Conservation (phyloP, 2,329 filamentous ascomycete genomes). For the Arthrobotrys entomopaga region DNA sequence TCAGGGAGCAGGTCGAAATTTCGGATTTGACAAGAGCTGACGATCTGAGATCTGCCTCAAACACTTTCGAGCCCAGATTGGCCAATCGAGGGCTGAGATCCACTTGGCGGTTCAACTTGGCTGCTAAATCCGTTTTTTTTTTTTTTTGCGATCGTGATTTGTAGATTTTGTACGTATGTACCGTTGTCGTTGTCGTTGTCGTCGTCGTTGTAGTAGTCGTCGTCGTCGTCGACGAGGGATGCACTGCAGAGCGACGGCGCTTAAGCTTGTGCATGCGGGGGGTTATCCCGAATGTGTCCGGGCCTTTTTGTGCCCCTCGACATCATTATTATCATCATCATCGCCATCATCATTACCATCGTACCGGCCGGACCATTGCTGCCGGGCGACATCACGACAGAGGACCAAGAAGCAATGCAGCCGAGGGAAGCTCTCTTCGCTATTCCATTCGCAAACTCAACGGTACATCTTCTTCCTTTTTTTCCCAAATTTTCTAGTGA, state of each 20-base stretch:
- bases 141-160: slow-evolving; percentile 20
- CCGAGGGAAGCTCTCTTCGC: slow-evolving; percentile 33
- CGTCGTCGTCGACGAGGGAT: neutral
- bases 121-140: slow-evolving; percentile 10
- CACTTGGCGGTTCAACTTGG: slow-evolving; percentile 18
- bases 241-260: slow-evolving; percentile 36
- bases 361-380: slow-evolving; percentile 17
- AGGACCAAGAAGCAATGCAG: slow-evolving; percentile 31
- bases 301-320: slow-evolving; percentile 6
- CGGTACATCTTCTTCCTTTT: slow-evolving; percentile 25
- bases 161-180: slow-evolving; percentile 28
- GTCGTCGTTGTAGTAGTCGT: slow-evolving; percentile 16
- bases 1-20: slow-evolving; percentile 42
- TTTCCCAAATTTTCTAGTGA: slow-evolving; percentile 17
- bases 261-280: slow-evolving; percentile 32
- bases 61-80: slow-evolving; percentile 54
- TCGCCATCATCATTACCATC: neutral
- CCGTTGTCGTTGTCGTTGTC: too few relatives aligned
- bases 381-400: slow-evolving; percentile 41
- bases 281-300: slow-evolving; percentile 39
- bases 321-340: slow-evolving; percentile 1
- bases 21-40: slow-evolving; percentile 45
- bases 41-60: slow-evolving; percentile 55
- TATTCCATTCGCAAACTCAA: slow-evolving; percentile 45
- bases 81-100: slow-evolving; percentile 45